These are phyloP conservation scores for Exophiala aquamarina DNA, from an alignment of 2,329 filamentous ascomycete genomes.

Conservation along the genomic window DNA sequence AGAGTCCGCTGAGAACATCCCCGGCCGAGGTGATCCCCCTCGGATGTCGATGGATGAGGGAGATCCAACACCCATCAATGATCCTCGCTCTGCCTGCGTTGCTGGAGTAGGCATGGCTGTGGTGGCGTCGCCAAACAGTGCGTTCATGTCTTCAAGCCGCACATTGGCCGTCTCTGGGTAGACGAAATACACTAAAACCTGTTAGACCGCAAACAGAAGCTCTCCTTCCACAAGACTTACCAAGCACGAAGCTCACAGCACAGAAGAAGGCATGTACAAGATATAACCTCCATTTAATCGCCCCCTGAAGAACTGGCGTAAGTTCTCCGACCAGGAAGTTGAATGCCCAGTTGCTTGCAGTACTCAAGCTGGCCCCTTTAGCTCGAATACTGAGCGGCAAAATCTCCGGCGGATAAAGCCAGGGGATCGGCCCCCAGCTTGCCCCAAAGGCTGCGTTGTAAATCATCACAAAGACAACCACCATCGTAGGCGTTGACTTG, in stretches of 20 bases:
- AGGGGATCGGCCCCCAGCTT: conserved; percentile 97
- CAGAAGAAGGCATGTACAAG: conserved; percentile 97
- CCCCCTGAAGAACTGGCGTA: conserved; percentile 88
- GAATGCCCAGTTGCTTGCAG: conserved; percentile 95
- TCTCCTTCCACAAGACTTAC: conserved; percentile 56
- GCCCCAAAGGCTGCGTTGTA: conserved; percentile 98
- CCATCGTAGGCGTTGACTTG: conserved; percentile 72
- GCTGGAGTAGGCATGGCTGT: conserved; percentile 78
- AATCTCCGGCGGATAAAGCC: conserved; percentile 99
- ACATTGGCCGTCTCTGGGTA: conserved; percentile 97
- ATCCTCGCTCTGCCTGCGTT: conserved; percentile 75
- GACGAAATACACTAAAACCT: conserved; percentile 79
- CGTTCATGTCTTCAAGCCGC: conserved; percentile 94
- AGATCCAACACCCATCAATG: conserved; percentile 75
- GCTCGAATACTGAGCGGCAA: conserved; percentile 93
- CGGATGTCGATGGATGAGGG: conserved; percentile 69
- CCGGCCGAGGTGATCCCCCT: conserved; percentile 26
- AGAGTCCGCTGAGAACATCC: conserved; percentile 57
- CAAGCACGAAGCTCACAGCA: conserved; percentile 89
- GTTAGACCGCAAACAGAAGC: conserved; percentile 6
- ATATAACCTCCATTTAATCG: conserved; percentile 91
- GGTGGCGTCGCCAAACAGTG: conserved; percentile 88
- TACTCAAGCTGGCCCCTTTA: conserved; percentile 94
- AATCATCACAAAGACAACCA: conserved; percentile 94
- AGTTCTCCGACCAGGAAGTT: conserved; percentile 97